phyloP scores from a whole-genome alignment of 768 basidiomycete species.

The Lactarius sp. region DNA sequence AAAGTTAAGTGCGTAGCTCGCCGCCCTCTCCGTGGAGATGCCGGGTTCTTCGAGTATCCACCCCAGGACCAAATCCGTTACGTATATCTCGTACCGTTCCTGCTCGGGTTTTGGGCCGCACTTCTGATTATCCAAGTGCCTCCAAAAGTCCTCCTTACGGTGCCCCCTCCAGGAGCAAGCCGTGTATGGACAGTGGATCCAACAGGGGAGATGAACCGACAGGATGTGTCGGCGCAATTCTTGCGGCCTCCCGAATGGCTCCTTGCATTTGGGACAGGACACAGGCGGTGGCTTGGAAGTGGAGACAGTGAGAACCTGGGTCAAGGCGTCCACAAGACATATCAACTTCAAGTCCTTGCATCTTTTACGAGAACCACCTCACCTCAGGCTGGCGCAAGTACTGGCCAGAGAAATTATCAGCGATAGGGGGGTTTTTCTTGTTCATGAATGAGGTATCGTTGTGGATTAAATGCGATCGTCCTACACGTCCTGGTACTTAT shows the following conservation, averaged over 20 bases:
- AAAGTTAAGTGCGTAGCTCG: too few species aligned
- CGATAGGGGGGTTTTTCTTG: neutral
- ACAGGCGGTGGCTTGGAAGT: too few species aligned
- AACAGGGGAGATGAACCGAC: neutral
- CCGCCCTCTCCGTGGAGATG: neutral
- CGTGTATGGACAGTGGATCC: neutral
- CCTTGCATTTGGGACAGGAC: too few species aligned
- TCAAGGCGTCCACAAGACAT: neutral
- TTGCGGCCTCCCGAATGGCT: too few species aligned
- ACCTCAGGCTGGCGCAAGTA: neutral
- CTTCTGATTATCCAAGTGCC: neutral
- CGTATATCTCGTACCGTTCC: neutral
- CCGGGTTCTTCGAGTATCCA: neutral
- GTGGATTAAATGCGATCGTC: too few species aligned
- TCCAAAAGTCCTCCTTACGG: neutral
- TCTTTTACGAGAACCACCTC: neutral
- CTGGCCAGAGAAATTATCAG: neutral
- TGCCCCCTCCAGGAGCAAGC: too few species aligned
- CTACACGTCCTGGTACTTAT: too few species aligned
- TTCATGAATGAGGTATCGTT: too few species aligned
- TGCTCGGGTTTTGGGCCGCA: neutral
- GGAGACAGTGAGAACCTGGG: neutral
- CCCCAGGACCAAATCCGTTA: neutral
- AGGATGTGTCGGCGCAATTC: too few species aligned
- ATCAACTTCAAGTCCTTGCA: neutral